These are phyloP conservation scores for Penicillium roqueforti DNA, from an alignment of 495 filamentous ascomycete genomes.

Conservation along the genomic window DNA sequence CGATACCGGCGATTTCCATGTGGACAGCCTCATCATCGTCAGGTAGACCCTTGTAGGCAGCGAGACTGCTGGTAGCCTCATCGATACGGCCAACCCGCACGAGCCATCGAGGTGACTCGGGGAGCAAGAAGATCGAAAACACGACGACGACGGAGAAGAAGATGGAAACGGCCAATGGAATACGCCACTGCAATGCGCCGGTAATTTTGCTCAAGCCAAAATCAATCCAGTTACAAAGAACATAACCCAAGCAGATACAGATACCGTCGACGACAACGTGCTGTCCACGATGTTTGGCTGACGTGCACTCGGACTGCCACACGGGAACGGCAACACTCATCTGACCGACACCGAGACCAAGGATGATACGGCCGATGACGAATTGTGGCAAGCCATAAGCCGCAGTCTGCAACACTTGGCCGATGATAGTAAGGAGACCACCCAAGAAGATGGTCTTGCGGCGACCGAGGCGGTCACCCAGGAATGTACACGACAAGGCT, in stretches of 20 bases:
- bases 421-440: slow-evolving; percentile 45
- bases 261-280: slow-evolving; percentile 36
- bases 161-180: slow-evolving; percentile 49
- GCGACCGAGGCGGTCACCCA: slow-evolving; percentile 50
- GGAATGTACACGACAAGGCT: slow-evolving; percentile 34
- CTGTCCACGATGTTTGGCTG: slow-evolving; percentile 34
- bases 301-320: slow-evolving; percentile 47
- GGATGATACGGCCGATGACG: slow-evolving; percentile 38
- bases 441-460: slow-evolving; percentile 54
- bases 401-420: slow-evolving; percentile 49
- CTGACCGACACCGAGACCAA: slow-evolving; percentile 44
- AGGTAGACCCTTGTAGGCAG: slow-evolving; percentile 22
- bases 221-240: slow-evolving; percentile 38
- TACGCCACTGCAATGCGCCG: slow-evolving; percentile 39
- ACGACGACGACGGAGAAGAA: slow-evolving; percentile 59
- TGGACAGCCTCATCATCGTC: slow-evolving; percentile 21
- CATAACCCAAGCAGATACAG: slow-evolving; percentile 51
- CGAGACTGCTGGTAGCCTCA: slow-evolving; percentile 41
- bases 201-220: slow-evolving; percentile 39
- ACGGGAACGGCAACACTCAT: slow-evolving; percentile 45
- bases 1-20: slow-evolving; percentile 32
- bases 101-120: slow-evolving; percentile 60
- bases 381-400: slow-evolving; percentile 39
- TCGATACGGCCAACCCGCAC: slow-evolving; percentile 52
- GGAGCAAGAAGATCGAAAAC: slow-evolving; percentile 52